phyloP scores from a whole-genome alignment of 169 alveolate species.

The Fabrea salina region DNA sequence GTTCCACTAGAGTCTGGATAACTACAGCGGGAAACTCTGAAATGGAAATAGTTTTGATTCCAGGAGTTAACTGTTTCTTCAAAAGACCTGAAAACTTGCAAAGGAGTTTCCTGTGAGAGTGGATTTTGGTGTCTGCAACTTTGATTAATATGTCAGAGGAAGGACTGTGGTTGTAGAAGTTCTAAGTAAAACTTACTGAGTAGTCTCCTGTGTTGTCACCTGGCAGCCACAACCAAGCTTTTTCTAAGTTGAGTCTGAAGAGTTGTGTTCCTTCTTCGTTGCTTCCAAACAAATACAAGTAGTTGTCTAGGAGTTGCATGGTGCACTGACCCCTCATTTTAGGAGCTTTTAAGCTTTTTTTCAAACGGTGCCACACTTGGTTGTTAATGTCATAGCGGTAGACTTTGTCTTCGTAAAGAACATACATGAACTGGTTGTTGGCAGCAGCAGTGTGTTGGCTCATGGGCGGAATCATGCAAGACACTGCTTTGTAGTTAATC shows the following conservation, averaged over 20 bases:
- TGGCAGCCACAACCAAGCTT: constrained; percentile 4
- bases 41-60: constrained; percentile 18
- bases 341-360: constrained; percentile 21
- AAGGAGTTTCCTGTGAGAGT: constrained; percentile 10
- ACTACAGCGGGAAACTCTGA: constrained; percentile 22
- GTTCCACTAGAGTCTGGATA: constrained; percentile 1
- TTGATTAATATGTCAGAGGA: constrained; percentile 20
- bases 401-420: constrained; percentile 24
- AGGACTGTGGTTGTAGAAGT: constrained; percentile 6
- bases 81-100: neutral
- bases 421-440: neutral
- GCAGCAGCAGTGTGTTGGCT: neutral
- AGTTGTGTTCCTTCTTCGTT: neutral
- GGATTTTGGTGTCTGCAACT: constrained; percentile 16
- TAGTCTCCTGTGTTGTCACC: constrained; percentile 1
- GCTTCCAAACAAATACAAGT: constrained; percentile 10
- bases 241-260: constrained; percentile 9
- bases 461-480: constrained; percentile 20
- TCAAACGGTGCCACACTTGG: neutral
- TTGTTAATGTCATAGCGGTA: constrained; percentile 1
- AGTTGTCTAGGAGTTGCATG: constrained; percentile 1
- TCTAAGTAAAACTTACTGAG: constrained; percentile 7
- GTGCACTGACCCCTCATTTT: constrained; percentile 17
- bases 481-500: neutral
- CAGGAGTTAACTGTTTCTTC: constrained; percentile 11